Conservation (phyloP, 73 alveolate species). For the Paramecium caudatum region DNA sequence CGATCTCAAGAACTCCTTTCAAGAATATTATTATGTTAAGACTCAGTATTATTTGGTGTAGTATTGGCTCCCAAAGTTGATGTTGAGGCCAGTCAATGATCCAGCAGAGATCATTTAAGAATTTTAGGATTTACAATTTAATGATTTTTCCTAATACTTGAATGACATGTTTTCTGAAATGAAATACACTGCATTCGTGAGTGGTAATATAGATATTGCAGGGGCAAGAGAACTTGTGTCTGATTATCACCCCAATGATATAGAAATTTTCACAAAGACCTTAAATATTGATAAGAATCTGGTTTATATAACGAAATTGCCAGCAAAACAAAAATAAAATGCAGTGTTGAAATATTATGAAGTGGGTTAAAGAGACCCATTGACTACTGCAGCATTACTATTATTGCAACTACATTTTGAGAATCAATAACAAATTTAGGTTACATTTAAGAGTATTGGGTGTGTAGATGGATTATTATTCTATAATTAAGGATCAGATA, state of each 20-base stretch:
- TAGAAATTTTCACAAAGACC: conserved; percentile 1
- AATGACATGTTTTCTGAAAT: conserved; percentile 23
- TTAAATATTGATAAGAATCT: neutral
- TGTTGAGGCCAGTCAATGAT: conserved; percentile 60
- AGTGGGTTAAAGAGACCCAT: neutral
- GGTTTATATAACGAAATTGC: neutral
- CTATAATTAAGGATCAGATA: conserved; percentile 24
- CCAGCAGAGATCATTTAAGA: conserved; percentile 30
- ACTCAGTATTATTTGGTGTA: neutral
- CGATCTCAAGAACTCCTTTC: neutral
- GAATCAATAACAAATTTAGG: neutral
- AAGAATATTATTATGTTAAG: neutral
- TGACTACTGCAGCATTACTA: neutral
- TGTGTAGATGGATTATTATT: conserved; percentile 17
- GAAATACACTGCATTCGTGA: conserved; percentile 28
- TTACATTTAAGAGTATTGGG: conserved; percentile 22
- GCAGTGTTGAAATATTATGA: neutral
- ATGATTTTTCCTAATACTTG: conserved; percentile 5
- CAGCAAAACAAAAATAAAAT: conserved; percentile 31
- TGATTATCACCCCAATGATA: neutral
- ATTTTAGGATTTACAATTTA: conserved; percentile 34
- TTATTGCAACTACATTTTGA: conserved; percentile 32
- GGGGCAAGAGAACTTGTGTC: neutral
- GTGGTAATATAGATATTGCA: neutral
- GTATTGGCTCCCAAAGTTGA: conserved; percentile 37